Conservation (phyloP, 805 yeast genomes). For the Candida chauliodis region DNA sequence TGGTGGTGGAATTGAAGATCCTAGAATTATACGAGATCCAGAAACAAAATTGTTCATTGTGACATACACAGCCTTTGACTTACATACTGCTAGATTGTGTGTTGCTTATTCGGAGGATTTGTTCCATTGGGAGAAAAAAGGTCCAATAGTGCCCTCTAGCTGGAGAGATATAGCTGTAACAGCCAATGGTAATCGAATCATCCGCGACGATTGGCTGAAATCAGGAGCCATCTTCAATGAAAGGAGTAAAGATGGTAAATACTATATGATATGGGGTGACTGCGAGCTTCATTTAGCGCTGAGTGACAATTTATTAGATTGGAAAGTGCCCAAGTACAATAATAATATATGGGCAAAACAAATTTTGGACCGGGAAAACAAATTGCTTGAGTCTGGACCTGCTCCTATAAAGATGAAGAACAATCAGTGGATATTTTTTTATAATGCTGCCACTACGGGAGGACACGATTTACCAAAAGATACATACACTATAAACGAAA, state of each 20-base stretch:
- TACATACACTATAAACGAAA: conserved; percentile 36
- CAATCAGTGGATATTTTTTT: conserved; percentile 35
- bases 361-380: conserved; percentile 27
- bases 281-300: conserved; percentile 34
- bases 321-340: conserved; percentile 22
- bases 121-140: conserved; percentile 36
- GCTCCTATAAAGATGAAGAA: conserved; percentile 36
- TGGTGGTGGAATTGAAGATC: conserved; percentile 43
- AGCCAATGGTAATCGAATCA: conserved; percentile 20
- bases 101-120: conserved; percentile 36
- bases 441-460: conserved; percentile 38
- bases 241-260: conserved; percentile 27
- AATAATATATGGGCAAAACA: conserved; percentile 25
- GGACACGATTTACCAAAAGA: conserved; percentile 25
- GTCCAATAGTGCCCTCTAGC: conserved; percentile 27
- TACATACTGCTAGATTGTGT: conserved; percentile 32
- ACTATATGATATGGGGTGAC: conserved; percentile 45
- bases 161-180: conserved; percentile 33
- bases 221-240: conserved; percentile 39
- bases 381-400: conserved; percentile 40
- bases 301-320: conserved; percentile 31
- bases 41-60: conserved; percentile 29
- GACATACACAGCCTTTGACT: conserved; percentile 41
- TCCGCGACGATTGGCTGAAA: conserved; percentile 38
- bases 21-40: conserved; percentile 39